phyloP scores from a whole-genome alignment of 345 rosid species.

The Passiflora organensis region DNA sequence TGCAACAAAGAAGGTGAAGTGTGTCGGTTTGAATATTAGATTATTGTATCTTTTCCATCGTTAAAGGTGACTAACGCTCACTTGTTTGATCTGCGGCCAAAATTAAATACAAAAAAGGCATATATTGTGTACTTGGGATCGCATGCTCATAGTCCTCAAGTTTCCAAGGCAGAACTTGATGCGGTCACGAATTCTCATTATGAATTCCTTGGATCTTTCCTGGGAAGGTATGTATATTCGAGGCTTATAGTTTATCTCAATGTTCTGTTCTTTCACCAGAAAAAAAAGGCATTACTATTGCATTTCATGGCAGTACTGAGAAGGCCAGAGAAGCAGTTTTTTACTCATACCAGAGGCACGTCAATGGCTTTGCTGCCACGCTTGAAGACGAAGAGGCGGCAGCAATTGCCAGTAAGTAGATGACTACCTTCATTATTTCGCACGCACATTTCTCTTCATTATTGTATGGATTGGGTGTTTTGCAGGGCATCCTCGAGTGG shows the following conservation, averaged over 20 bases:
- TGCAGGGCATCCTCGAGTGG: conserved; percentile 15
- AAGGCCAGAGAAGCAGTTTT: conserved; percentile 49
- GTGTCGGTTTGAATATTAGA: too few relatives aligned
- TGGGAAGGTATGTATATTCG: conserved; percentile 44
- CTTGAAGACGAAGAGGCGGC: conserved; percentile 53
- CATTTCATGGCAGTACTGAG: conserved; percentile 31
- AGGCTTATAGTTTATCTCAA: too few relatives aligned
- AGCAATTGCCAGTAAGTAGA: conserved; percentile 42
- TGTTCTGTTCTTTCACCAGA: too few relatives aligned
- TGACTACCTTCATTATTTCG: too few relatives aligned
- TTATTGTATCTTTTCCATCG: not conserved
- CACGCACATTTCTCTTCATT: too few relatives aligned
- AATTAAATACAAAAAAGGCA: conserved; percentile 24
- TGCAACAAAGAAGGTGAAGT: conserved; percentile 39
- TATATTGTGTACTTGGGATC: conserved; percentile 74
- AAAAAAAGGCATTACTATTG: too few relatives aligned
- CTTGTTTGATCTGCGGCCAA: too few relatives aligned
- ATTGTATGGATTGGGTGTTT: too few relatives aligned
- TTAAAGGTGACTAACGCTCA: not conserved
- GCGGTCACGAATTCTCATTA: conserved; percentile 39
- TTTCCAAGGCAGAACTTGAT: conserved; percentile 29
- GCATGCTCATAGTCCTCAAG: conserved; percentile 39
- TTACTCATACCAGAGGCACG: conserved; percentile 67
- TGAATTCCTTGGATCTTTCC: conserved; percentile 42
- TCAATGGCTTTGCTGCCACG: conserved; percentile 82